These are phyloP conservation scores for Lojkania enalia DNA, from an alignment of 2,329 filamentous ascomycete species.

Conservation along the genomic window DNA sequence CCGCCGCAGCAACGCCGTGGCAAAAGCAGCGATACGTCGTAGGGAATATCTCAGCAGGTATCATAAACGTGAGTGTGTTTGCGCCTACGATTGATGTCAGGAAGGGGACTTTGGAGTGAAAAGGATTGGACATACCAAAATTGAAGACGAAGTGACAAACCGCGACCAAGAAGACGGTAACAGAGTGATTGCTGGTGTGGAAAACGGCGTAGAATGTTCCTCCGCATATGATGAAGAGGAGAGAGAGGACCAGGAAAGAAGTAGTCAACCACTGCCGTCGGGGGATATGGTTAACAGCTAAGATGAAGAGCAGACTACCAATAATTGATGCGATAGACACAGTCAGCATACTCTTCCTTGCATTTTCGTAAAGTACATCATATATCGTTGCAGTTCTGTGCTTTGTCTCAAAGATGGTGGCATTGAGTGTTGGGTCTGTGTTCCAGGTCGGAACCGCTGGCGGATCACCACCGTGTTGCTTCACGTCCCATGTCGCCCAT, in stretches of 20 bases:
- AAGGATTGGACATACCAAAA: slow-evolving; percentile 6
- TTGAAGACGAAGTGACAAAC: slow-evolving; percentile 15
- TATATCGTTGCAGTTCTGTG: slow-evolving; percentile 16
- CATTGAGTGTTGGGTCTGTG: slow-evolving; percentile 1
- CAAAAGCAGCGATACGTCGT: neutral
- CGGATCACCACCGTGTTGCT: neutral
- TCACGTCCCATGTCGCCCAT: slow-evolving; percentile 8
- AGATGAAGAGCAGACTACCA: slow-evolving; percentile 5
- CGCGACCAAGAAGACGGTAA: no score
- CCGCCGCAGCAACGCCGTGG: slow-evolving; percentile 3
- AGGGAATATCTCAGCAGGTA: slow-evolving; percentile 4
- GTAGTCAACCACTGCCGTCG: slow-evolving; percentile 5
- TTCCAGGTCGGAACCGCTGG: neutral
- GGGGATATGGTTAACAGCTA: slow-evolving; percentile 6
- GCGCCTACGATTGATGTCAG: slow-evolving; percentile 3
- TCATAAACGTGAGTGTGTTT: slow-evolving; percentile 18
- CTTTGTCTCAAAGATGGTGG: no score
- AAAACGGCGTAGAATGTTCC: no score
- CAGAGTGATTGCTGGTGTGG: no score
- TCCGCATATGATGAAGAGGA: neutral
- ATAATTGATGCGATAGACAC: slow-evolving; percentile 9
- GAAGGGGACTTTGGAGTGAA: neutral
- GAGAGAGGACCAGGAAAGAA: slow-evolving; percentile 6
- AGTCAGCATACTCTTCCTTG: slow-evolving; percentile 11
- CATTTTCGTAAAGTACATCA: slow-evolving; percentile 3